phyloP scores from a whole-genome alignment of 805 yeast species.

The Candida parachauliodes region DNA sequence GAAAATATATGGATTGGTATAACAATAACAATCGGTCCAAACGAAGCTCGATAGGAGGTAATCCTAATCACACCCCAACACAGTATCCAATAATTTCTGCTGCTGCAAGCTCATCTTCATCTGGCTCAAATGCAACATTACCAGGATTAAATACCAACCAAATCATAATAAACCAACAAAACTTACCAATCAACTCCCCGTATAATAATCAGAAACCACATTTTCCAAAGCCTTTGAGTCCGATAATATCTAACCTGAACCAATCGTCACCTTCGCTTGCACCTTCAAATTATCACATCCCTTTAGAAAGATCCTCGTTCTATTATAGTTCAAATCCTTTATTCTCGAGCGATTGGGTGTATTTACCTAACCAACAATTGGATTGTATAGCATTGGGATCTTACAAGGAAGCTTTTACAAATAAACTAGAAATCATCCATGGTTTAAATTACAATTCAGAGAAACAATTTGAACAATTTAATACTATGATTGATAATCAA shows the following conservation, averaged over 20 bases:
- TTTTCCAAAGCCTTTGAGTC: slow-evolving; percentile 1
- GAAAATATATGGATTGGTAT: slow-evolving; percentile 12
- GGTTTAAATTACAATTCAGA: slow-evolving; percentile 26
- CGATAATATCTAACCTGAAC: neutral
- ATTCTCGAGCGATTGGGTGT: slow-evolving; percentile 35
- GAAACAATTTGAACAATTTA: slow-evolving; percentile 12
- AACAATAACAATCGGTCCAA: slow-evolving; percentile 7
- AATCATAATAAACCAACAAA: neutral
- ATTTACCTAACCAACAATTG: slow-evolving; percentile 19
- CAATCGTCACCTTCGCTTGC: neutral
- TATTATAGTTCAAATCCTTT: slow-evolving; percentile 29
- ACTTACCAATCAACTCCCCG: slow-evolving; percentile 6
- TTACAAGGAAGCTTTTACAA: slow-evolving; percentile 72
- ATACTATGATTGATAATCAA: slow-evolving; percentile 9
- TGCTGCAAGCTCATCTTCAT: slow-evolving; percentile 2
- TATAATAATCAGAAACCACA: slow-evolving; percentile 6
- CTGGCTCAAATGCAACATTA: slow-evolving; percentile 1
- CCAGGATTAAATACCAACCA: neutral
- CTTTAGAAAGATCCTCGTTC: slow-evolving; percentile 19
- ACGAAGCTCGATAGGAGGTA: slow-evolving; percentile 8
- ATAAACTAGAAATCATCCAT: slow-evolving; percentile 53
- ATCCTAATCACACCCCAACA: slow-evolving; percentile 9
- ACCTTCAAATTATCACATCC: slow-evolving; percentile 3
- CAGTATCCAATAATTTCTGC: slow-evolving; percentile 8
- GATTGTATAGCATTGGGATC: slow-evolving; percentile 68